Conservation (phyloP, 441 rosid species). For the Viola pubescens region DNA sequence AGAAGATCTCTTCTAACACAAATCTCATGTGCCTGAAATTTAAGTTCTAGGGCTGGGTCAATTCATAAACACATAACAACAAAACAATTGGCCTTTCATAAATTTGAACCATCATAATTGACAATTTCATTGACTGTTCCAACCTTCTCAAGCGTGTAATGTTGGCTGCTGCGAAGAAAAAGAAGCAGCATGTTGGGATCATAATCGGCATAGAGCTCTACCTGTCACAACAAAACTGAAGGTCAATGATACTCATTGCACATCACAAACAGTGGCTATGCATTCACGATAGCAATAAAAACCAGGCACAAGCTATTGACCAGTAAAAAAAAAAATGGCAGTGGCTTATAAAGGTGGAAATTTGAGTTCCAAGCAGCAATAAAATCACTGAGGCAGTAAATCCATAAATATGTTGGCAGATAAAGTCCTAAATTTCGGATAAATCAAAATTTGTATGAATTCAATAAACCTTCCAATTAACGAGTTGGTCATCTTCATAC, state of each 20-base stretch:
- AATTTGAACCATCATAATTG: slow-evolving; percentile 7
- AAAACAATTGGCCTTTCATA: not conserved
- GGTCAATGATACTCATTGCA: slow-evolving; percentile 11
- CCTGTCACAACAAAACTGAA: slow-evolving; percentile 38
- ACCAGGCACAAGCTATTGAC: slow-evolving; percentile 2
- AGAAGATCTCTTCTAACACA: slow-evolving; percentile 73
- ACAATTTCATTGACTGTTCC: slow-evolving; percentile 18
- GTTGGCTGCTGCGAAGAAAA: slow-evolving; percentile 96
- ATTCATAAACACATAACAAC: not conserved
- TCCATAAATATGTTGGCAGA: slow-evolving; percentile 1
- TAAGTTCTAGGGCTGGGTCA: slow-evolving; percentile 22
- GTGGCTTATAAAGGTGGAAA: not conserved
- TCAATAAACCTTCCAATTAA: not conserved
- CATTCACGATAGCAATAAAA: not conserved
- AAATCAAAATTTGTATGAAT: not conserved
- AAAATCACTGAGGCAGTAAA: not conserved
- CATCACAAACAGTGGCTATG: slow-evolving; percentile 10
- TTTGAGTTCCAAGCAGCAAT: not conserved
- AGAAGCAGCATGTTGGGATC: slow-evolving; percentile 97
- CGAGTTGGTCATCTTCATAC: slow-evolving; percentile 25
- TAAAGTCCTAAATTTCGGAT: slow-evolving; percentile 1
- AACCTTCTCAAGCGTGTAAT: slow-evolving; percentile 96
- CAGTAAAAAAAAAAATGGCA: not conserved
- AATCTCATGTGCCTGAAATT: slow-evolving; percentile 77
- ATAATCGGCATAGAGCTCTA: slow-evolving; percentile 87